Evolutionary conservation across 1,284 basidiomycete genomes (phyloP), one percentile per base, ranked within the genome.

Genomic region (Cutaneotrichosporon cutaneum): DNA sequence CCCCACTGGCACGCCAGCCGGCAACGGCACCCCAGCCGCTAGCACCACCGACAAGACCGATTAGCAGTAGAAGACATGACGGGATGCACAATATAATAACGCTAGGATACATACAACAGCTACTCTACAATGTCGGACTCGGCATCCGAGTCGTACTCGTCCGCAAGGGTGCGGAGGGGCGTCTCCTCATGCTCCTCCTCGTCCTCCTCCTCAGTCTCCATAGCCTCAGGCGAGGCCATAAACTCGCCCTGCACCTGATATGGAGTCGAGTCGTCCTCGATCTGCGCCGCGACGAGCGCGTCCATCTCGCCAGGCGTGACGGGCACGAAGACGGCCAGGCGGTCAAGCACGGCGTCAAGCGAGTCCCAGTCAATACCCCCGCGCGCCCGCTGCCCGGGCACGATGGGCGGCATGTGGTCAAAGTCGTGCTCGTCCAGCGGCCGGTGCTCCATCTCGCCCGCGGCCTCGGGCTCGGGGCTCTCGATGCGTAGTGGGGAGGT

Each of bases 281-380:
- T 18, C 24, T 58, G 56, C 2, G 47, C 35, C 13, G 30, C 56
- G 22, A 58, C 26, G 47, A 58, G 56, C 11, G 9, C 35, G 26
- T 58, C 56, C 56, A 58, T 58, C 48, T 58, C 56, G 4, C 14
- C 10, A 6, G 35, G 32, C 2, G 56, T 51, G n/a, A 58, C 56
- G 11, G 48, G 48, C 13, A 58, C 48, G 14, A 51, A 51, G n/a
- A 50, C 21, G 5, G 36, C 56, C 16, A 58, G 56, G 18, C 32
- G 22, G 33, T 51, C 35, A 0, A 58, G 16, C 18, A 22, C 24
- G 8, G 22, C 35, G 21, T 58, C 56, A 5, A 58, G 35, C 26
- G 35, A 35, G 48, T 30, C 33, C 33, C 48, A 39, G 35, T 51
- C 56, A 26, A 56, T 45, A 8, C 33, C 44, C 24, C 24, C 48